These are phyloP conservation scores for Petunia secreta DNA, from an alignment of 257 asterid species.

Conservation along the genomic window DNA sequence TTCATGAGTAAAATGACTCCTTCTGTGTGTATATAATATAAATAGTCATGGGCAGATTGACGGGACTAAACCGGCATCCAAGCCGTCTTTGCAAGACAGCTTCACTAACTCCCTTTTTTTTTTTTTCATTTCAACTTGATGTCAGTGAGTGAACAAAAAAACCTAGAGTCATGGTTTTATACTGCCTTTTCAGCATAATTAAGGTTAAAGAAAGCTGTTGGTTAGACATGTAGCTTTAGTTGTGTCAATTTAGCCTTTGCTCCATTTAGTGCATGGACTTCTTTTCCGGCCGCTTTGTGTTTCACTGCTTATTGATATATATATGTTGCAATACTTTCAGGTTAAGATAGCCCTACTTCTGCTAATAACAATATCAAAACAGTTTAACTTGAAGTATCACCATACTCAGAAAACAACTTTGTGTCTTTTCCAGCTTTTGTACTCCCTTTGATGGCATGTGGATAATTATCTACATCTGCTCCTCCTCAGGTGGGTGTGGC, in stretches of 20 bases:
- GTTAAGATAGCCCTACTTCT: conserved; percentile 53
- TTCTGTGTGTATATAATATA: not conserved
- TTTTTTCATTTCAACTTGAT: not conserved
- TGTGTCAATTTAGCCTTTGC: not conserved
- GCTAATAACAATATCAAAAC: not conserved
- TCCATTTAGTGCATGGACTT: not conserved
- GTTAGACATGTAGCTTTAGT: not conserved
- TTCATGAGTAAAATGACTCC: not conserved
- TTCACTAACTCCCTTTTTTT: not conserved
- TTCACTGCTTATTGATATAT: not conserved
- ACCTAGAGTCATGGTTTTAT: not conserved
- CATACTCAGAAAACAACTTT: not conserved
- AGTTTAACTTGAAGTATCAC: not conserved
- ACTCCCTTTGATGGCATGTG: not conserved
- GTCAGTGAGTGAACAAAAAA: not conserved
- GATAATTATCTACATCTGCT: not conserved
- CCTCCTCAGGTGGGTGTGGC: conserved; percentile 60
- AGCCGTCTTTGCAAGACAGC: not conserved
- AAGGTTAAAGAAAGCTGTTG: not conserved
- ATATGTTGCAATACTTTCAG: conserved; percentile 36
- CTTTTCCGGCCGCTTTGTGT: not conserved
- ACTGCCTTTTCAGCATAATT: not conserved
- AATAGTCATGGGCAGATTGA: not conserved
- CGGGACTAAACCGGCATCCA: too few species aligned
- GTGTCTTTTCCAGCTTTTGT: conserved; percentile 5